A percentile compares a stretch with the other conserved stretches of the same genome.
phyloP scores from a whole-genome alignment of 2,329 filamentous ascomycete genomes.

The Phoma sp. region DNA sequence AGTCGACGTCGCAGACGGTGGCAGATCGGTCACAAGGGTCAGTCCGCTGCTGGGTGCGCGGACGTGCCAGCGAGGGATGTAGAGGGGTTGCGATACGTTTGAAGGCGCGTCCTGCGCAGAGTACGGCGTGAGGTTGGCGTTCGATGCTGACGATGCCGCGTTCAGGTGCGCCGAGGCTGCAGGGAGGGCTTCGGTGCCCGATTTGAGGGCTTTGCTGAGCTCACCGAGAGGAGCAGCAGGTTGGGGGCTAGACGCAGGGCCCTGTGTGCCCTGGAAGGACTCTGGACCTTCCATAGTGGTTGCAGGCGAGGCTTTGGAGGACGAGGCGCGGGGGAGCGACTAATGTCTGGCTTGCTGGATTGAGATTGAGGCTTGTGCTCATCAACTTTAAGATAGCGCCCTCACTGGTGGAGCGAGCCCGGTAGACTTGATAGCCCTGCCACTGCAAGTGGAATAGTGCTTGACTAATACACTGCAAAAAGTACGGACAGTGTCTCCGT shows the following conservation, averaged over 20 bases:
- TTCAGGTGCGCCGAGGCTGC: conserved; percentile 10
- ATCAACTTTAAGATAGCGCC: conserved; percentile 15
- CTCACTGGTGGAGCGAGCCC: conserved; percentile 5
- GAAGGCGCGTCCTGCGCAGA: conserved; percentile 18
- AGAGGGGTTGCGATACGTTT: conserved; percentile 33
- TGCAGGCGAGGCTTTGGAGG: conserved; percentile 23
- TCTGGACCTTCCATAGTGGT: conserved; percentile 42
- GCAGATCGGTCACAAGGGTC: conserved; percentile 41
- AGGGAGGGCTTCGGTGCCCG: conserved; percentile 4
- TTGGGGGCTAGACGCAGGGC: conserved; percentile 21
- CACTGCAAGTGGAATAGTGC: conserved; percentile 10
- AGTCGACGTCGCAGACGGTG: conserved; percentile 34
- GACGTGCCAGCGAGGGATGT: conserved; percentile 30
- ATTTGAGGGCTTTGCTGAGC: conserved; percentile 12
- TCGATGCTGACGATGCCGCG: background rate
- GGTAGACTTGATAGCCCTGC: conserved; percentile 7
- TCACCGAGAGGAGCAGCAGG: conserved; percentile 21
- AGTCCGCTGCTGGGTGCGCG: conserved; percentile 32
- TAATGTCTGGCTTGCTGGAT: conserved; percentile 27
- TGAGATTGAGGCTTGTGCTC: conserved; percentile 11
- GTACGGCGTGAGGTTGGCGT: conserved; percentile 12
- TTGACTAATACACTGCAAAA: background rate
- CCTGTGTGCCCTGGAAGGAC: conserved; percentile 22
- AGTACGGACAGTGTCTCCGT: background rate
- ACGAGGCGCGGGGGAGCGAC: conserved; percentile 35